phyloP scores from a whole-genome alignment of 2,329 filamentous ascomycete genomes.

The Colletotrichum gigasporum region DNA sequence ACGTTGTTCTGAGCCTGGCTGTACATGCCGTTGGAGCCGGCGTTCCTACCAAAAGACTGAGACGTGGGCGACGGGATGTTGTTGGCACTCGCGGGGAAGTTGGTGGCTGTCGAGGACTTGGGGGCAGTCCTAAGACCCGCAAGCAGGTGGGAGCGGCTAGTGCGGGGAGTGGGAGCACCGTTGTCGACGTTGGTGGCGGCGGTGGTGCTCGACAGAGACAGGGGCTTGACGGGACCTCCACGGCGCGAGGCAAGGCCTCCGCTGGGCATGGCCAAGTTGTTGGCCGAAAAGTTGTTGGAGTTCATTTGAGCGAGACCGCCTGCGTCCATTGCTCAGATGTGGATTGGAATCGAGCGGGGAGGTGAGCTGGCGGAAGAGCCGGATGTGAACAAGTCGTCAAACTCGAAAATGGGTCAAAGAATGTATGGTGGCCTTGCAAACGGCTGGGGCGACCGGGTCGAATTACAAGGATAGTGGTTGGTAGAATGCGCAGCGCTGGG shows the following conservation, averaged over 20 bases:
- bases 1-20: slow-evolving; percentile 51
- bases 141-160: slow-evolving; percentile 92
- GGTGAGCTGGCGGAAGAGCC: slow-evolving; percentile 12
- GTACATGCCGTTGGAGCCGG: slow-evolving; percentile 55
- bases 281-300: slow-evolving; percentile 81
- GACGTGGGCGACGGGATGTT: slow-evolving; percentile 51
- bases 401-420: slow-evolving; percentile 19
- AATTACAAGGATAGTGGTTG: slow-evolving; percentile 33
- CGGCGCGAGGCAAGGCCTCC: slow-evolving; percentile 86
- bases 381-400: slow-evolving; percentile 16
- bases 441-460: slow-evolving; percentile 25
- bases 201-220: slow-evolving; percentile 80
- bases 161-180: slow-evolving; percentile 83
- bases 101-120: slow-evolving; percentile 80
- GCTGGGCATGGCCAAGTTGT: slow-evolving; percentile 78
- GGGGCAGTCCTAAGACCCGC: slow-evolving; percentile 93
- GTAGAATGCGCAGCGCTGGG: slow-evolving; percentile 16
- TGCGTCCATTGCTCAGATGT: slow-evolving; percentile 79
- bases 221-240: slow-evolving; percentile 88
- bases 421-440: slow-evolving; percentile 27
- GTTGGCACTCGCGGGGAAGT: slow-evolving; percentile 73
- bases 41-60: slow-evolving; percentile 54
- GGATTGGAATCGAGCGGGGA: neutral
- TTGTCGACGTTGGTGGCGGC: slow-evolving; percentile 75
- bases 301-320: slow-evolving; percentile 99